A percentile compares a stretch with the other conserved stretches of the same genome.
phyloP scores from a whole-genome alignment of 2,329 filamentous ascomycete species.

The Pseudogymnoascus sp. region DNA sequence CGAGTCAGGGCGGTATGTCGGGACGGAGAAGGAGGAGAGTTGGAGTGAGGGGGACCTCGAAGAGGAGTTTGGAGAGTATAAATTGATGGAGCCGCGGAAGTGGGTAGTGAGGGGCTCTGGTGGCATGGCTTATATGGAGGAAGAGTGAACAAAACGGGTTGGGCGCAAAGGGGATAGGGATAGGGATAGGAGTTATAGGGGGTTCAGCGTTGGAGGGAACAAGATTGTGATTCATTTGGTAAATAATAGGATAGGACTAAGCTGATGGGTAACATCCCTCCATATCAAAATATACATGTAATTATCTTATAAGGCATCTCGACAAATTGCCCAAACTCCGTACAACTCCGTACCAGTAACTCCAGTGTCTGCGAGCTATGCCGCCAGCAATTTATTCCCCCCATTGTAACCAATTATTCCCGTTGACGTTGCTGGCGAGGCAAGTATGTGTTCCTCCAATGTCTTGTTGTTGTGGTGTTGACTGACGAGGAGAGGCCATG shows the following conservation, averaged over 20 bases:
- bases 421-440: not conserved
- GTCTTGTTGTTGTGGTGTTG: not conserved
- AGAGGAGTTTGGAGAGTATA: slow-evolving; percentile 21
- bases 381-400: not conserved
- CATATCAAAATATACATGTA: not conserved
- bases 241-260: not conserved
- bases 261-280: not conserved
- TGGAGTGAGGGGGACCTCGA: slow-evolving; percentile 19
- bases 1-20: slow-evolving; percentile 22
- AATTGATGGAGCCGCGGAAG: not conserved
- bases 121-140: not conserved
- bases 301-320: not conserved
- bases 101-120: not conserved
- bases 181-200: not conserved
- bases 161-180: not conserved
- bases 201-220: not conserved
- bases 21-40: slow-evolving; percentile 13
- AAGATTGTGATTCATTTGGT: not conserved
- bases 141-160: not conserved
- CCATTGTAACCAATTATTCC: not conserved
- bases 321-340: not conserved
- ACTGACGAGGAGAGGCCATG: slow-evolving; percentile 6
- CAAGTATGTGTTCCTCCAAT: not conserved
- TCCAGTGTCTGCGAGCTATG: not conserved
- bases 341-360: not conserved